phyloP scores from a whole-genome alignment of 2,329 filamentous ascomycete genomes.

The Aspergillus melleus region DNA sequence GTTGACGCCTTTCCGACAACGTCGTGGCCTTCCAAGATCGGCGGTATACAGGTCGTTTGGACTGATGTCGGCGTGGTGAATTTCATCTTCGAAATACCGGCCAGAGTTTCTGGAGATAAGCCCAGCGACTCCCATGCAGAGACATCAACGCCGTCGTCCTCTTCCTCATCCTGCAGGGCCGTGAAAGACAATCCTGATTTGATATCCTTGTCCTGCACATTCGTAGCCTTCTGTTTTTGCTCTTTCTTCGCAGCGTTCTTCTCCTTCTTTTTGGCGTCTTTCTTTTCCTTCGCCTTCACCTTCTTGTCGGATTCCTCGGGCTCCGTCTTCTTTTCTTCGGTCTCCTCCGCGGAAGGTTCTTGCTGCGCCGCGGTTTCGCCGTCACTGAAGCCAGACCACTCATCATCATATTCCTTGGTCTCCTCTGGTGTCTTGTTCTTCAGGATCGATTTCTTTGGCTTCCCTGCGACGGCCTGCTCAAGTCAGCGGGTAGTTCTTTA shows the following conservation, averaged over 20 bases:
- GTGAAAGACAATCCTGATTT: constrained; percentile 39
- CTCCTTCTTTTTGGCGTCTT: constrained; percentile 17
- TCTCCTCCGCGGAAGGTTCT: constrained; percentile 10
- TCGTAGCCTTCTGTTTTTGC: constrained; percentile 29
- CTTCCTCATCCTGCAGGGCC: constrained; percentile 39
- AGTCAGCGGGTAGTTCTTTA: not conserved
- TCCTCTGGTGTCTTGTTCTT: constrained; percentile 21
- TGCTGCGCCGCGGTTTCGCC: constrained; percentile 33
- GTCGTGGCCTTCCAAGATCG: constrained; percentile 79
- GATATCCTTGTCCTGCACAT: constrained; percentile 35
- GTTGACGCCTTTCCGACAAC: constrained; percentile 95
- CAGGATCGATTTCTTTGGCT: constrained; percentile 33
- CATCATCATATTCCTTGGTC: constrained; percentile 48
- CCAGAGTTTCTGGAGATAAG: constrained; percentile 70
- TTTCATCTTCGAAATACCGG: constrained; percentile 73
- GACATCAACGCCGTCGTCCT: constrained; percentile 66
- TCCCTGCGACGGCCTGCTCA: constrained; percentile 35
- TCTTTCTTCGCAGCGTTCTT: constrained; percentile 29
- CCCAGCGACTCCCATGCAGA: constrained; percentile 76
- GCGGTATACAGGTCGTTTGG: constrained; percentile 75
- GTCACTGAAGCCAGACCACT: constrained; percentile 68
- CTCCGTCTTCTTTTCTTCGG: constrained; percentile 17
- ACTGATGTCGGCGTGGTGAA: constrained; percentile 82
- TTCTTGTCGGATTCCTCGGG: constrained; percentile 27
- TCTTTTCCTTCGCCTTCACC: constrained; percentile 21